Conservation (phyloP, 805 yeast genomes). For the Schwanniomyces yamadae region DNA sequence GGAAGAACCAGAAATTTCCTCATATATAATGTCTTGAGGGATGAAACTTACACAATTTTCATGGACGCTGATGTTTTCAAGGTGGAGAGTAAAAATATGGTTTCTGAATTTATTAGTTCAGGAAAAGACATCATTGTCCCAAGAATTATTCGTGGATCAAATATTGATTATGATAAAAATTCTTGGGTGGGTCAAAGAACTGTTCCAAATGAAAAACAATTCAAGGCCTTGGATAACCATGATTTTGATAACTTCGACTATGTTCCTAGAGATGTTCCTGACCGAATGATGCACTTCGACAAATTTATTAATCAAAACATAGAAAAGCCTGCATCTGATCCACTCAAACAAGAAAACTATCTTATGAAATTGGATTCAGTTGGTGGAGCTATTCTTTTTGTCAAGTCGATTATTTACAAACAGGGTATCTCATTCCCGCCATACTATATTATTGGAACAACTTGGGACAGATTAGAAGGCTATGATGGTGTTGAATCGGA, state of each 20-base stretch:
- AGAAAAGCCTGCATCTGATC: slow-evolving; percentile 6
- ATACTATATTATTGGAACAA: slow-evolving; percentile 43
- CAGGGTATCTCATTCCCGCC: slow-evolving; percentile 50
- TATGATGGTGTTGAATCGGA: slow-evolving; percentile 57
- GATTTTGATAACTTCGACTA: slow-evolving; percentile 33
- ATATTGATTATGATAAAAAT: slow-evolving; percentile 37
- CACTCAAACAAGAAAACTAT: slow-evolving; percentile 10
- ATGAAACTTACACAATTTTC: slow-evolving; percentile 34
- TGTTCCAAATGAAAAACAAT: slow-evolving; percentile 28
- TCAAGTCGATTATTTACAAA: slow-evolving; percentile 41
- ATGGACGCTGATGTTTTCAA: slow-evolving; percentile 36
- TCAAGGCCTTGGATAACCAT: slow-evolving; percentile 23
- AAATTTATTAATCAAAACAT: slow-evolving; percentile 11
- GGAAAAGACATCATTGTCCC: slow-evolving; percentile 38
- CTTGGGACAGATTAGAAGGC: slow-evolving; percentile 48
- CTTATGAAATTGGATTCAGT: slow-evolving; percentile 43
- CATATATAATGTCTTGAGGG: slow-evolving; percentile 22
- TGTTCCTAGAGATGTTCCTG: slow-evolving; percentile 31
- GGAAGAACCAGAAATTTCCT: slow-evolving; percentile 39
- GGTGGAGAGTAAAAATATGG: slow-evolving; percentile 23
- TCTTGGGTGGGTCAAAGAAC: slow-evolving; percentile 42
- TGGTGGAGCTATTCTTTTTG: slow-evolving; percentile 51
- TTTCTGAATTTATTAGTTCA: slow-evolving; percentile 25
- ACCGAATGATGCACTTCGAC: slow-evolving; percentile 29
- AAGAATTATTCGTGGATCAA: slow-evolving; percentile 24